Conservation (phyloP, 768 basidiomycete species). For the Lenzites betulinus region DNA sequence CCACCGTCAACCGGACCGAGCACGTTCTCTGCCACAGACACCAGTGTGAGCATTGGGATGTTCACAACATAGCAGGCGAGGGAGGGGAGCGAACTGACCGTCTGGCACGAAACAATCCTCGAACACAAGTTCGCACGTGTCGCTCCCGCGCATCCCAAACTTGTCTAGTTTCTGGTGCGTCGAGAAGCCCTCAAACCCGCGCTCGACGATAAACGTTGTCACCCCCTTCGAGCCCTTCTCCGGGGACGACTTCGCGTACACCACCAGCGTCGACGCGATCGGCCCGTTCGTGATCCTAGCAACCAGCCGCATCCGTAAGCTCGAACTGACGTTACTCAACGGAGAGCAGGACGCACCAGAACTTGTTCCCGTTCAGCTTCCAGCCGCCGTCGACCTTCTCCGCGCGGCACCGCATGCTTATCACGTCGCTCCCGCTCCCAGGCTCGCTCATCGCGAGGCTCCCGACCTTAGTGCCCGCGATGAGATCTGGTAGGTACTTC, state of each 20-base stretch:
- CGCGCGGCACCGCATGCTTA: slow-evolving; percentile 87
- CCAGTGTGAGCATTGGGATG: neutral
- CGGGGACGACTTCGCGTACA: slow-evolving; percentile 89
- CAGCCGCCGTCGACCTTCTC: slow-evolving; percentile 78
- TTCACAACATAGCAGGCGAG: neutral
- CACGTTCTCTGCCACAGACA: slow-evolving; percentile 65
- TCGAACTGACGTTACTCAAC: neutral
- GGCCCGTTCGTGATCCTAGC: slow-evolving; percentile 94
- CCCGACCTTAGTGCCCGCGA: slow-evolving; percentile 82
- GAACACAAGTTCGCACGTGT: slow-evolving; percentile 92
- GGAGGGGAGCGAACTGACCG: slow-evolving; percentile 45
- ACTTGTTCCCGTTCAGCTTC: slow-evolving; percentile 87
- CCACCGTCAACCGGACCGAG: slow-evolving; percentile 81
- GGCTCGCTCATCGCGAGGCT: slow-evolving; percentile 95
- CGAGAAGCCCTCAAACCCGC: slow-evolving; percentile 79
- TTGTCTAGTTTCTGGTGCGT: slow-evolving; percentile 92
- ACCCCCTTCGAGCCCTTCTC: slow-evolving; percentile 83
- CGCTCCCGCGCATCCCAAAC: slow-evolving; percentile 94
- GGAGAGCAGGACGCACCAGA: slow-evolving; percentile 59
- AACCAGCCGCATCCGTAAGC: neutral
- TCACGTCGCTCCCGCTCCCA: slow-evolving; percentile 92
- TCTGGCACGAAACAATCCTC: slow-evolving; percentile 89
- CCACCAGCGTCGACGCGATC: slow-evolving; percentile 84
- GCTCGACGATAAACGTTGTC: slow-evolving; percentile 90
- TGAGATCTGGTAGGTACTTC: slow-evolving; percentile 80